Conservation (phyloP, 192 early-diverging fungal species). For the Chytriomyces hyalinus region DNA sequence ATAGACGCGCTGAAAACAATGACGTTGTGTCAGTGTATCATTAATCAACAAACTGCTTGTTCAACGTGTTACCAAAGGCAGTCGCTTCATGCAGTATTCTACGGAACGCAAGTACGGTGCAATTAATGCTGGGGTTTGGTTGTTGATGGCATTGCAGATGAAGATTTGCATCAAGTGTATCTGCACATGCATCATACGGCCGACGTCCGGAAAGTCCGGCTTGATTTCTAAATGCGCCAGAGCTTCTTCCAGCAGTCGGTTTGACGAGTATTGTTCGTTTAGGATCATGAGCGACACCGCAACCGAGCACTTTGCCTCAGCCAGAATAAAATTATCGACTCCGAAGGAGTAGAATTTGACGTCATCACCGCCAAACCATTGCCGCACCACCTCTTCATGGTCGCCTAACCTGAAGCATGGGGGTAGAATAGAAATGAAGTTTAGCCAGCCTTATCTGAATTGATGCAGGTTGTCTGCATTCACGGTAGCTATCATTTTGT, state of each 20-base stretch:
- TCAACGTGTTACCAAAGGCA: conserved; percentile 6
- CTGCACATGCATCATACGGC: not conserved
- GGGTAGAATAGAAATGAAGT: no score
- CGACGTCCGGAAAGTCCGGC: not conserved
- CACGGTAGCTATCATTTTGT: no score
- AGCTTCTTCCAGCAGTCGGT: not conserved
- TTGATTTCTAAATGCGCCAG: not conserved
- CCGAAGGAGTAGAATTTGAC: not conserved
- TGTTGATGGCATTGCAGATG: not conserved
- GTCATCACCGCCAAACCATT: conserved; percentile 8
- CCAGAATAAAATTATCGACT: not conserved
- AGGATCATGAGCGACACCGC: not conserved
- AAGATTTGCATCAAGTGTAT: not conserved
- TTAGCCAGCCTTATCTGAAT: no score
- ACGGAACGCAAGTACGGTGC: not conserved
- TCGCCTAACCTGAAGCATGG: not conserved
- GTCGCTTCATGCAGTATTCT: conserved; percentile 2
- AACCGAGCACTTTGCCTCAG: not conserved
- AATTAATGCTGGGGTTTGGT: not conserved
- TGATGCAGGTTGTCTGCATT: no score
- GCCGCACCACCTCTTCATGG: not conserved
- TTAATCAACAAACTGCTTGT: no score
- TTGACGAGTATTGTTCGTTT: not conserved
- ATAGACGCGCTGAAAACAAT: conserved; percentile 1
- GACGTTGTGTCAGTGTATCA: no score